Base-by-base conservation (phyloP, 805 yeast genomes). In the Candida sonorensis region DNA sequence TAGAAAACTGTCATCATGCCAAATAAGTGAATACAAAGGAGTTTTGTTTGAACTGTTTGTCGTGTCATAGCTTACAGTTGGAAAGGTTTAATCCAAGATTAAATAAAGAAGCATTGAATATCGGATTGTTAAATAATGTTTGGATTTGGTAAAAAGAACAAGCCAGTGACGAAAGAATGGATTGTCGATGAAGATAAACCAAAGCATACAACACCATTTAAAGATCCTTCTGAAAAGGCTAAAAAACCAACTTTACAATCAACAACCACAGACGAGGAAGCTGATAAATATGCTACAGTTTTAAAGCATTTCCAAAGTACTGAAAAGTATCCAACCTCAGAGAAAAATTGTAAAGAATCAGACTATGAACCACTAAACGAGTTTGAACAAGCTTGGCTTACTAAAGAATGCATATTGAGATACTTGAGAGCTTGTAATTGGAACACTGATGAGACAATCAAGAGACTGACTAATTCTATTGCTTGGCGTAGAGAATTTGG, bases 401-500 rank as follows among this genome's bases (percentile, higher is more conserved):
- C 96, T 3, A 72, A 77, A 46, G 97, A 92, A 56, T 92, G 98
- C 55, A 62, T 92, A 32, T 58, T 85, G 46, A 71, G 99, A 53
- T 92, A 92, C 55, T 63, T 90, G 33, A 70, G 97, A 31, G 99
- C 98, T 10, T 81, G 96, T 23, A 82, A 84, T 54, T 92, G 98
- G 97, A 69, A 75, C 27, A 62, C 67, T 0, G 61, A 67, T 23
- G 85, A 80, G 3, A 77, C 88, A 24, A 77, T 77, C 29, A 72
- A 72, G 37, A 72, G 98, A 48, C 61, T 92, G 3, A 79, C 77
- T 37, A 71, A 69, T 24, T 78, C 97, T 0, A 53, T 92, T 16
- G 80, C 84, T 2, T 92, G 98, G 98, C 73, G 98, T 62, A 75
- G 97, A 45, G 90, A 83, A 41, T 90, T 86, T 53, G 97, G 97